Evolutionary conservation across 2,329 filamentous ascomycete species (phyloP), one percentile per base, ranked within the genome.

Genomic region (Arthrocladium fulminans): DNA sequence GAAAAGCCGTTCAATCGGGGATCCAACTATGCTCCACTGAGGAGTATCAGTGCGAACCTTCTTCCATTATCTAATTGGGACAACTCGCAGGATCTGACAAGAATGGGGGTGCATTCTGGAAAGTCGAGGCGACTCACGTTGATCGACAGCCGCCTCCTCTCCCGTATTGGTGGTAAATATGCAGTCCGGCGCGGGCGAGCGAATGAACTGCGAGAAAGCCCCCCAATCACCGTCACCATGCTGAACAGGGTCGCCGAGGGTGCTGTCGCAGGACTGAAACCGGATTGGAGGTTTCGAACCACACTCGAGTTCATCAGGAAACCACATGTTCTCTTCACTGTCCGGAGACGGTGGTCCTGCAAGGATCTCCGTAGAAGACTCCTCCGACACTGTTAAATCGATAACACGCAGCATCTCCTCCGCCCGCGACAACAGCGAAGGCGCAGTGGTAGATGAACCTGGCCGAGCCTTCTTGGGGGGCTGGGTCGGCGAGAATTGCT

Each of bases 61-160:
- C n/a, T n/a, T n/a, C n/a, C n/a, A n/a, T n/a, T n/a, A n/a, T n/a
- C n/a, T n/a, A n/a, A n/a, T n/a, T n/a, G n/a, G n/a, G n/a, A n/a
- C n/a, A n/a, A n/a, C n/a, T n/a, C n/a, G n/a, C n/a, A n/a, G n/a
- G n/a, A n/a, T n/a, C n/a, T n/a, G n/a, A n/a, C n/a, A n/a, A n/a
- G n/a, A n/a, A n/a, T n/a, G n/a, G n/a, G n/a, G n/a, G n/a, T n/a
- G n/a, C n/a, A n/a, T n/a, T n/a, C n/a, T n/a, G n/a, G n/a, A 58
- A 71, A 5, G 55, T 54, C 39, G 7, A 13, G 27, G 27, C 27
- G 27, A 39, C 35, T 39, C 7, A 15, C 35, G 15, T 39, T 39
- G 7, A 39, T 39, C 35, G 35, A 39, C 35, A 39, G 20, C 35
- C 35, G 35, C 15, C 7, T 7, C 15, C 7, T 39, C 15, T 22